A percentile compares a stretch with the other conserved stretches of the same genome.
Evolutionary conservation across 805 yeast genomes (phyloP).

Genomic region (Saturnispora sanitii): DNA sequence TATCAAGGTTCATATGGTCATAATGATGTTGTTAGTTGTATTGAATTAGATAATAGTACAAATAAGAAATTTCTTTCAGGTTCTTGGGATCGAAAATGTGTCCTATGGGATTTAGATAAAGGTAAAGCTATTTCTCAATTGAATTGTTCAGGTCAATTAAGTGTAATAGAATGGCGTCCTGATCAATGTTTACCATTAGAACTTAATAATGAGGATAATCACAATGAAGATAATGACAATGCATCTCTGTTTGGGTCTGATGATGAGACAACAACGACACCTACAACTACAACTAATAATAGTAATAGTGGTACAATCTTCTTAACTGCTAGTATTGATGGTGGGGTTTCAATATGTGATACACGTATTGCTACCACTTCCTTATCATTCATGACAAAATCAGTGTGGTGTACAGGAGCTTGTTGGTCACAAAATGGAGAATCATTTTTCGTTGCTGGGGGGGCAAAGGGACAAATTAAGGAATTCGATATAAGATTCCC

Average conservation of each 20-base stretch:
- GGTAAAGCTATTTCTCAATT: slow-evolving; percentile 47
- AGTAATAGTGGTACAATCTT: slow-evolving; percentile 53
- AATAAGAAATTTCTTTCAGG: slow-evolving; percentile 70
- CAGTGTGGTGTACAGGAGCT: slow-evolving; percentile 89
- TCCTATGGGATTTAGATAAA: slow-evolving; percentile 78
- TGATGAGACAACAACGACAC: slow-evolving; percentile 27
- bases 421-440: slow-evolving; percentile 86
- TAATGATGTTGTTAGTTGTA: slow-evolving; percentile 61
- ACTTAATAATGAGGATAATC: slow-evolving; percentile 19
- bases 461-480: too few species aligned
- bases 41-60: slow-evolving; percentile 48
- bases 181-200: slow-evolving; percentile 23
- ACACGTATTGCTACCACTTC: too few species aligned
- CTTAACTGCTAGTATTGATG: slow-evolving; percentile 76
- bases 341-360: slow-evolving; percentile 78
- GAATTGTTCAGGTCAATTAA: slow-evolving; percentile 66
- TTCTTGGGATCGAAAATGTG: slow-evolving; percentile 77
- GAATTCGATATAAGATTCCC: slow-evolving; percentile 42
- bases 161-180: slow-evolving; percentile 66
- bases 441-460: slow-evolving; percentile 69
- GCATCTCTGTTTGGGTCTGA: slow-evolving; percentile 37
- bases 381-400: too few species aligned
- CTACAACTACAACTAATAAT: neutral
- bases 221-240: slow-evolving; percentile 20
- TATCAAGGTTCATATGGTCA: slow-evolving; percentile 36